These are phyloP conservation scores for Pythium sukuiense DNA, from an alignment of 352 stramenopile genomes.

Conservation along the genomic window DNA sequence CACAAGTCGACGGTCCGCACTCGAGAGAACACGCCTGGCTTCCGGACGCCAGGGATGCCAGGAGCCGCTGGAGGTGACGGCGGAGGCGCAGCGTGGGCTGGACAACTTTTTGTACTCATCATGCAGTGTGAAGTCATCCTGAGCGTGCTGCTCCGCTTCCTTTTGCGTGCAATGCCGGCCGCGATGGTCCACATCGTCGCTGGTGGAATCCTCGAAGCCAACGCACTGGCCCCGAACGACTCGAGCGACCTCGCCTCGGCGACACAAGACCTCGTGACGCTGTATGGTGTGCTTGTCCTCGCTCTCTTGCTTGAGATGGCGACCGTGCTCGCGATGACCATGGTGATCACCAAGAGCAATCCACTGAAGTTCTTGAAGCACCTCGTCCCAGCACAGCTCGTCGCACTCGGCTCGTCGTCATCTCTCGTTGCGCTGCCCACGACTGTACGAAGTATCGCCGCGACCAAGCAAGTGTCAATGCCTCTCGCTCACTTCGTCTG, in stretches of 20 bases:
- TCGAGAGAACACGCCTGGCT: conserved; percentile 21
- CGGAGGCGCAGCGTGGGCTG: conserved; percentile 20
- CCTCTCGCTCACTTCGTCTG: conserved; percentile 61
- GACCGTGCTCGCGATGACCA: conserved; percentile 37
- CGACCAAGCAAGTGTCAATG: conserved; percentile 53
- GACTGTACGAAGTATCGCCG: conserved; percentile 51
- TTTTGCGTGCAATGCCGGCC: conserved; percentile 44
- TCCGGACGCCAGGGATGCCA: conserved; percentile 22
- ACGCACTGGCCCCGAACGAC: not conserved
- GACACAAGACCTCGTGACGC: conserved; percentile 35
- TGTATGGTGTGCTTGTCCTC: conserved; percentile 49
- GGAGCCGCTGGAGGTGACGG: not conserved
- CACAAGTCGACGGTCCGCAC: conserved; percentile 21
- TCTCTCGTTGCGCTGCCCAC: conserved; percentile 49
- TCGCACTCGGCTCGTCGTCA: conserved; percentile 52
- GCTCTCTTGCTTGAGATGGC: conserved; percentile 44
- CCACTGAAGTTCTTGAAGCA: conserved; percentile 46
- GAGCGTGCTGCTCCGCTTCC: conserved; percentile 37
- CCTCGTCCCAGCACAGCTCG: conserved; percentile 46
- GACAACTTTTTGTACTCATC: conserved; percentile 48
- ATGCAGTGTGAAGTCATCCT: conserved; percentile 44
- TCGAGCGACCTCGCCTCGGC: conserved; percentile 15
- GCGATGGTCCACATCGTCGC: conserved; percentile 47
- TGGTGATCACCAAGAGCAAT: conserved; percentile 46
- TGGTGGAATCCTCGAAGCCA: conserved; percentile 34